These are phyloP conservation scores for Saturnispora gosingensis DNA, from an alignment of 805 yeast species.

Conservation along the genomic window DNA sequence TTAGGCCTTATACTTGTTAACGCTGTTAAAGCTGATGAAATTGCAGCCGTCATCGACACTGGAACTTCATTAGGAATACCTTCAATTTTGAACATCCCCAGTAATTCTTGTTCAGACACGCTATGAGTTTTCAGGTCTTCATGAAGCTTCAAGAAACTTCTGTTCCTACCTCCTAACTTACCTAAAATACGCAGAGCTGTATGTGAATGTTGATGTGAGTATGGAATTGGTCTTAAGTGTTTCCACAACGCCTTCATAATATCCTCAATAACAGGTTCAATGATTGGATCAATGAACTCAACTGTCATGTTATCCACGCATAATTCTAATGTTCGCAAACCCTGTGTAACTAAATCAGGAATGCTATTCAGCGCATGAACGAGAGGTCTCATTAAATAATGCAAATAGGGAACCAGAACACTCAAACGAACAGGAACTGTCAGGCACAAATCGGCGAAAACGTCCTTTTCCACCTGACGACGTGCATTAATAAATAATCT, in stretches of 20 bases:
- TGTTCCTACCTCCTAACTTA: constrained; percentile 91
- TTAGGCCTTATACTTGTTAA: constrained; percentile 59
- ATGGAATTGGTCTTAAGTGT: constrained; percentile 85
- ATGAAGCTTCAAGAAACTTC: constrained; percentile 74
- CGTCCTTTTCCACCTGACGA: constrained; percentile 82
- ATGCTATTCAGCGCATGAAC: constrained; percentile 85
- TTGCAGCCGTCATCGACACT: constrained; percentile 74
- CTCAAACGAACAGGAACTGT: constrained; percentile 94
- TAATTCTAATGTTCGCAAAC: constrained; percentile 84
- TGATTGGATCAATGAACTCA: constrained; percentile 92
- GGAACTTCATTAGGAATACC: constrained; percentile 58
- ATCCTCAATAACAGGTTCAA: constrained; percentile 92
- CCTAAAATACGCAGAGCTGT: constrained; percentile 90
- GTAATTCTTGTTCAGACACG: constrained; percentile 52
- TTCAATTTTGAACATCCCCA: constrained; percentile 60
- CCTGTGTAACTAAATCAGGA: constrained; percentile 89
- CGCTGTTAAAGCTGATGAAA: constrained; percentile 66
- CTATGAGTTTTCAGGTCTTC: constrained; percentile 49
- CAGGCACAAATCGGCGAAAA: constrained; percentile 88
- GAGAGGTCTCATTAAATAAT: constrained; percentile 80
- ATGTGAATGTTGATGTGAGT: constrained; percentile 90
- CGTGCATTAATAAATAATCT: constrained; percentile 75
- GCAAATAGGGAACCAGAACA: constrained; percentile 86
- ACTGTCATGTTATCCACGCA: constrained; percentile 96
- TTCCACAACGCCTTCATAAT: constrained; percentile 90